Base-by-base conservation (phyloP, 1,284 basidiomycete genomes). In the Lentinula novae-zelandiae region DNA sequence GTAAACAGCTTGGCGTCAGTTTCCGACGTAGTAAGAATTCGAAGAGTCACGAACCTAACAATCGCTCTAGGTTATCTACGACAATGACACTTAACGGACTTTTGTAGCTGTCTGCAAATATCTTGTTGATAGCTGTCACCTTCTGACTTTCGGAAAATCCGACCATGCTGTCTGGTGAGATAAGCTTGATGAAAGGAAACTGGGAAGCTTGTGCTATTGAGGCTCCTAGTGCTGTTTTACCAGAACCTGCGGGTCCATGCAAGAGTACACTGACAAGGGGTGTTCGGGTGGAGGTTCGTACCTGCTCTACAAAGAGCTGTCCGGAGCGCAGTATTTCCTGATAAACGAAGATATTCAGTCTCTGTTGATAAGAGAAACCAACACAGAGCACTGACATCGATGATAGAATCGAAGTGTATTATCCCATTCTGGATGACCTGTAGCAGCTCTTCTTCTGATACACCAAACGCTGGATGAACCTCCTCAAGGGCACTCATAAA, bases 171-270 rank as follows among this genome's bases (percentile, higher is more conserved):
- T 99, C 97, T 0, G 97, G 94, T 13, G 95, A 93, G 65, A 99
- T 87, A 55, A 99, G 84, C 76, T 99, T 98, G 82, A 99, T 98
- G 80, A 99, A 99, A 0, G 97, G 97, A 76, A 92, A 99, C 64
- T 90, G 83, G 12, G 96, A 98, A 9, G 85, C 84, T 76, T 95
- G 90, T 7, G 96, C 97, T 61, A 99, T 97, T 7, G 93, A 94
- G 3, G 95, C 97, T 4, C 93, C 96, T 52, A 99, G 79, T 0
- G 97, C 96, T 0, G 96, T 96, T 80, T 99, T 99, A 44, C 97
- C 97, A 2, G 94, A 87, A 3, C 94, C 93, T 10, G 96, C 84
- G 1, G 93, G 90, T 4, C 95, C 96, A 69, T 97, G 92, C 55
- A 99, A 78, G 12, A 99, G 82, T 4, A 96, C 83, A 66, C 90